These are phyloP conservation scores for Fragilaria crotonensis DNA, from an alignment of 108 stramenopile species.

Conservation along the genomic window DNA sequence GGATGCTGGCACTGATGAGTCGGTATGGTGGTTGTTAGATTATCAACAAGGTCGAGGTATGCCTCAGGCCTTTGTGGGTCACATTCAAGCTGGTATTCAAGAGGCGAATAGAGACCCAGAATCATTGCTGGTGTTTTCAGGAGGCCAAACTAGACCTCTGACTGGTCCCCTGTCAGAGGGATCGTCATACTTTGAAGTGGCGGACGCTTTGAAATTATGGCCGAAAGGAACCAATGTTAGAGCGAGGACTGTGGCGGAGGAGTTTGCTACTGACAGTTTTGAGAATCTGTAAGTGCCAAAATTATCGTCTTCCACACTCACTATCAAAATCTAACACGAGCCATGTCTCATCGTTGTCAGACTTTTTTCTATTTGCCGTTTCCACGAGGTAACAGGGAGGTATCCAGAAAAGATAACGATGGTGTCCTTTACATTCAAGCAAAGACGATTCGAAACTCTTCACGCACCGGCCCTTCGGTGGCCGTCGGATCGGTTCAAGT, in stretches of 20 bases:
- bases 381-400: constrained; percentile 85
- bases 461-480: constrained; percentile 83
- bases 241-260: constrained; percentile 77
- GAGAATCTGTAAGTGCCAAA: constrained; percentile 71
- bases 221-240: constrained; percentile 42
- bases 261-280: constrained; percentile 95
- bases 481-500: constrained; percentile 69
- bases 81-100: constrained; percentile 82
- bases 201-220: constrained; percentile 80
- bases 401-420: constrained; percentile 87
- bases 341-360: background rate
- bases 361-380: constrained; percentile 93
- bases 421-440: constrained; percentile 94
- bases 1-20: constrained; percentile 65
- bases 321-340: too few relatives aligned
- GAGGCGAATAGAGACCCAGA: constrained; percentile 61
- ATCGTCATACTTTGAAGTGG: constrained; percentile 72
- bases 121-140: constrained; percentile 85
- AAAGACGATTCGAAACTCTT: constrained; percentile 70
- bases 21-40: constrained; percentile 85
- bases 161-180: constrained; percentile 88
- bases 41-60: constrained; percentile 86
- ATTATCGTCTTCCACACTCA: background rate
- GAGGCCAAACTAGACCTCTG: constrained; percentile 86
- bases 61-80: constrained; percentile 82